Conservation (phyloP, 169 alveolate species). For the Plasmodium cynomolgi region DNA sequence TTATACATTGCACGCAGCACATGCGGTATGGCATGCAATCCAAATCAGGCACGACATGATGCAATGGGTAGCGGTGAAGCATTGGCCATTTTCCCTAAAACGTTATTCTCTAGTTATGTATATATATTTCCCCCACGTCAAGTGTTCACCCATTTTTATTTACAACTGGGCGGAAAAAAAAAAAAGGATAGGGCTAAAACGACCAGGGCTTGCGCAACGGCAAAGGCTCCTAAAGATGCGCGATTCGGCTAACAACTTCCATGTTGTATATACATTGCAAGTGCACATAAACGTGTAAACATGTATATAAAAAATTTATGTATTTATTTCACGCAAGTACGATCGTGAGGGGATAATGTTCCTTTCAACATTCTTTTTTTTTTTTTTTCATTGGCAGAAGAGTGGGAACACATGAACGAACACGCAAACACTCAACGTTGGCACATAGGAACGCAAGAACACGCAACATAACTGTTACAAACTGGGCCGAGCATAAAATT, state of each 20-base stretch:
- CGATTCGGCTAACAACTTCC: not conserved
- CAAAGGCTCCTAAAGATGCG: not conserved
- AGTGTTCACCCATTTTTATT: not conserved
- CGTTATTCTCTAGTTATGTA: not conserved
- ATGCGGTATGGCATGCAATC: not conserved
- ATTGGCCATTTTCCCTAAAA: not conserved
- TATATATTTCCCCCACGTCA: not conserved
- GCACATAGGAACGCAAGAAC: not conserved
- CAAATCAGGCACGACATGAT: not conserved
- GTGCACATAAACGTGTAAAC: not conserved
- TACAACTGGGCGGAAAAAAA: not conserved
- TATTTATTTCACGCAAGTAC: not conserved
- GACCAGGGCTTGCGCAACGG: not conserved
- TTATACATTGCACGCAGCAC: not conserved
- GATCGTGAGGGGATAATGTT: not conserved
- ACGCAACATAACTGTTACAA: not conserved
- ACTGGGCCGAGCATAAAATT: not conserved
- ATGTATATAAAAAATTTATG: not conserved
- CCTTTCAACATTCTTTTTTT: not conserved
- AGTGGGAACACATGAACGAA: not conserved
- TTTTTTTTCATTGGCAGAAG: not conserved
- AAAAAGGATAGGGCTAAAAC: not conserved
- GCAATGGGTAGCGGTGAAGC: not conserved
- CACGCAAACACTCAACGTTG: not conserved
- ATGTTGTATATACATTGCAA: not conserved